A percentile compares a stretch with the other conserved stretches of the same genome.
These are phyloP conservation scores for Cyanophora paradoxa DNA, from an alignment of 78 protist species.

Conservation along the genomic window DNA sequence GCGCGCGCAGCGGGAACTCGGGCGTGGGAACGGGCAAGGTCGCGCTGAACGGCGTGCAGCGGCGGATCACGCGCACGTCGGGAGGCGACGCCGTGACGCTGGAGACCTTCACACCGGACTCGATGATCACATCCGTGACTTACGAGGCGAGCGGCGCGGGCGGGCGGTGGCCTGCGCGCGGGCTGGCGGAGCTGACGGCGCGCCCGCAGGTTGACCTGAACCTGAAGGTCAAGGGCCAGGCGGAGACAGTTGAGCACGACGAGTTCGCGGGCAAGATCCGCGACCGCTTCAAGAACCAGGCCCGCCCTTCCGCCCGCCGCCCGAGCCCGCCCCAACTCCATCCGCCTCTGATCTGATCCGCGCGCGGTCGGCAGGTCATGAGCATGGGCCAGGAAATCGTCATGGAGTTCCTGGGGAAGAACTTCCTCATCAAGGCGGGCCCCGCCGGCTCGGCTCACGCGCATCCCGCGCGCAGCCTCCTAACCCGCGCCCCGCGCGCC, in stretches of 20 bases:
- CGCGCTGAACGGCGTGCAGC: constrained; percentile 10
- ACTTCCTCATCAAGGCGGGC: not conserved
- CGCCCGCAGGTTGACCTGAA: not conserved
- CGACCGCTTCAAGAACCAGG: not conserved
- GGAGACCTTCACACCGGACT: not conserved
- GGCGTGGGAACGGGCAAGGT: not conserved
- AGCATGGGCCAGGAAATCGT: not conserved
- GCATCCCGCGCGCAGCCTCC: too few species aligned
- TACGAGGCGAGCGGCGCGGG: not conserved
- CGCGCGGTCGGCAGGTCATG: not conserved
- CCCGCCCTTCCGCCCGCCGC: not conserved
- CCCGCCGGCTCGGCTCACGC: too few species aligned
- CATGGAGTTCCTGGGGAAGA: constrained; percentile 1
- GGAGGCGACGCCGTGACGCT: not conserved
- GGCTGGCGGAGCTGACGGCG: not conserved
- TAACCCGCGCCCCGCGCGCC: too few species aligned
- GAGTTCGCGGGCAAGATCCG: too few species aligned
- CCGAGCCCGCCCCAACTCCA: not conserved
- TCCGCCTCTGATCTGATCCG: not conserved
- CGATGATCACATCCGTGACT: not conserved
- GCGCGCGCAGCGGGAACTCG: too few species aligned
- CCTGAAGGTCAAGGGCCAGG: not conserved
- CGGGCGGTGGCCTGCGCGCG: not conserved
- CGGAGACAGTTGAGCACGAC: too few species aligned
- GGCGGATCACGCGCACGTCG: not conserved